Evolutionary conservation across 2,329 filamentous ascomycete species (phyloP), one percentile per base, ranked within the genome.

Genomic region (Ceratocystis harringtonii): DNA sequence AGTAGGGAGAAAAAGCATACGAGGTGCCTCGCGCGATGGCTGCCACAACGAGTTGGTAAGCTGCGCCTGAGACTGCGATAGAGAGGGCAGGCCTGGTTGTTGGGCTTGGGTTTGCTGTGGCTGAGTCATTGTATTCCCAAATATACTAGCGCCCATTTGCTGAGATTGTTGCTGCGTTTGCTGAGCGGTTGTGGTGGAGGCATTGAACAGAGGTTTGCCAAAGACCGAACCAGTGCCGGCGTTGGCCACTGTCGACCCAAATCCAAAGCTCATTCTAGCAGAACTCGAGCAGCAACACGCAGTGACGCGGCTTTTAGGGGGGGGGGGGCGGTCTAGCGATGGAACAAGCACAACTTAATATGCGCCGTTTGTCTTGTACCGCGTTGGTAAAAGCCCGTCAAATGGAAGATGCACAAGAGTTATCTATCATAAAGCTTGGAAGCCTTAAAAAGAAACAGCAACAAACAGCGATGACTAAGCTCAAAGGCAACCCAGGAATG

Each of bases 41-140:
- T 81, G 79, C 79, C 80, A 82, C 70, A 81, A 72, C 7, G 80
- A 81, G 69, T 74, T 78, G 12, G 78, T 78, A 15, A 80, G 73
- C 69, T 80, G 75, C 64, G 76, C 78, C 73, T 75, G 78, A 61
- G 75, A 77, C 72, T 76, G 79, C 36, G 74, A 77, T 52, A 78
- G 69, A 66, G 71, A 70, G 22, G 74, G 78, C 72, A 78, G 76
- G 70, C 75, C 75, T 71, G 78, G 74, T 44, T 73, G 70, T 67
- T 77, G 77, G 65, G 76, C 73, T 68, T 74, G 73, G 66, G 75
- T 73, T 60, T 73, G 75, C 65, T 79, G 78, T 65, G 50, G 32
- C 22, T 61, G 62, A n/a, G 45, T 28, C 17, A 61, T 43, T 45
- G 65, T 62, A 10, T 64, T 60, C 10, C 62, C 64, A 6, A 67